Evolutionary conservation across 2,329 filamentous ascomycete genomes (phyloP), one percentile per base, ranked within the genome.

Genomic region (Ophiostoma tasmaniense): DNA sequence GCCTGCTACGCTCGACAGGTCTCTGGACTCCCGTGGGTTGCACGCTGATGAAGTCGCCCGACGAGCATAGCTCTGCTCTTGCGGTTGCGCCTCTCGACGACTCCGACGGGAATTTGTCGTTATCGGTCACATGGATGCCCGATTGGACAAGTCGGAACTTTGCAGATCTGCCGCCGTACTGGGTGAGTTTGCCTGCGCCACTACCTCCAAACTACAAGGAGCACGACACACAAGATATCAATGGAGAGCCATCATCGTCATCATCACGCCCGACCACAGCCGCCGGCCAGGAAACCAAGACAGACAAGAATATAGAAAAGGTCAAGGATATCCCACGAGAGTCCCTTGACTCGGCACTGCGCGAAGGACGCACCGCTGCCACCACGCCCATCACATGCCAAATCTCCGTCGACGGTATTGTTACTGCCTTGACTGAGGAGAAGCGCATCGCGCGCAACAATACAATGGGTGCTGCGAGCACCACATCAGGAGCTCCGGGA

Each of bases 21-120:
- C 73, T 88, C 1, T 88, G 86, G 85, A 86, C 86, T 2, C 86
- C 87, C 0, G 81, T 82, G 0, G 86, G 85, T 3, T 88, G 85
- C 42, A 77, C 82, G 0, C 75, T 89, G 67, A 81, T 89, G 79
- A 80, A 80, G 71, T 83, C 82, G 0, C 83, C 86, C 0, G 81
- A 84, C 69, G 80, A 81, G 1, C 77, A 76, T 8, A 76, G 83
- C 69, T 81, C 81, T 30, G 83, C 84, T 0, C 75, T 89, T 67
- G 81, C 81, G 0, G 79, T 88, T 42, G 84, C 82, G 3, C 80
- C 85, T 0, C 76, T 86, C 10, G 83, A 88, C 70, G 85, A 88
- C 72, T 86, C 85, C 0, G 86, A 89, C 72, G 86, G 86, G 0
- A 80, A 87, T 73, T 75, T 89, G 17, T 87, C 85, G 4, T 76